Conservation (phyloP, 768 basidiomycete species). For the Termitomyces sp. region DNA sequence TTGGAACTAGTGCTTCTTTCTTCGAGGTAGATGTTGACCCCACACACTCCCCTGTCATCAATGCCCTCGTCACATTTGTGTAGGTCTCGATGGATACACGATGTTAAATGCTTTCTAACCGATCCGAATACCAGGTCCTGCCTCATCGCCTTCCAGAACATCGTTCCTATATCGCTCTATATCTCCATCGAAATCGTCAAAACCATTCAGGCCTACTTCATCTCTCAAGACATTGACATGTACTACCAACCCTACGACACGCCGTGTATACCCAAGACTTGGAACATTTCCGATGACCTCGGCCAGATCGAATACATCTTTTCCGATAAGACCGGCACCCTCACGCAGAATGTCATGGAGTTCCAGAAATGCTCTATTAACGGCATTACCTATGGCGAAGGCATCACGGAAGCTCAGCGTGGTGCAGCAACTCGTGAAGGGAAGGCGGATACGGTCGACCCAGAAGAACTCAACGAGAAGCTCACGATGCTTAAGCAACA, state of each 20-base stretch:
- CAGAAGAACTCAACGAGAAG: constrained; percentile 66
- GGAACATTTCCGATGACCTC: constrained; percentile 98
- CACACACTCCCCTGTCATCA: constrained; percentile 56
- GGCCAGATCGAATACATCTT: constrained; percentile 94
- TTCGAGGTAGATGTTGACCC: constrained; percentile 71
- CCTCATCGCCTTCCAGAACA: constrained; percentile 96
- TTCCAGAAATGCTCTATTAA: constrained; percentile 93
- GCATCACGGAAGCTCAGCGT: constrained; percentile 91
- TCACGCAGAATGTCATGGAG: constrained; percentile 99
- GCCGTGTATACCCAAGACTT: constrained; percentile 91
- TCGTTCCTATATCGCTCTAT: constrained; percentile 93
- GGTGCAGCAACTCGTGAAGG: constrained; percentile 88
- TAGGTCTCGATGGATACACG: constrained; percentile 38
- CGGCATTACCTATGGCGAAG: constrained; percentile 87
- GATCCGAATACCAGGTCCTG: constrained; percentile 58
- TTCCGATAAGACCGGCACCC: constrained; percentile 94
- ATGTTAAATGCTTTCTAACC: constrained; percentile 1
- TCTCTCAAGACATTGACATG: constrained; percentile 95
- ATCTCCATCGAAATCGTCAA: constrained; percentile 99
- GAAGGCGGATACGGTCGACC: constrained; percentile 57
- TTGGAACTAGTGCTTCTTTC: constrained; percentile 61
- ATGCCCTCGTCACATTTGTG: constrained; percentile 89
- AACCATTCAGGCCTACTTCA: constrained; percentile 96
- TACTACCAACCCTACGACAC: constrained; percentile 87
- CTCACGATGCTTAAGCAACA: constrained; percentile 62